A percentile compares a stretch with the other conserved stretches of the same genome.
Conservation (phyloP, 2,329 filamentous ascomycete species). For the Venturia effusa region DNA sequence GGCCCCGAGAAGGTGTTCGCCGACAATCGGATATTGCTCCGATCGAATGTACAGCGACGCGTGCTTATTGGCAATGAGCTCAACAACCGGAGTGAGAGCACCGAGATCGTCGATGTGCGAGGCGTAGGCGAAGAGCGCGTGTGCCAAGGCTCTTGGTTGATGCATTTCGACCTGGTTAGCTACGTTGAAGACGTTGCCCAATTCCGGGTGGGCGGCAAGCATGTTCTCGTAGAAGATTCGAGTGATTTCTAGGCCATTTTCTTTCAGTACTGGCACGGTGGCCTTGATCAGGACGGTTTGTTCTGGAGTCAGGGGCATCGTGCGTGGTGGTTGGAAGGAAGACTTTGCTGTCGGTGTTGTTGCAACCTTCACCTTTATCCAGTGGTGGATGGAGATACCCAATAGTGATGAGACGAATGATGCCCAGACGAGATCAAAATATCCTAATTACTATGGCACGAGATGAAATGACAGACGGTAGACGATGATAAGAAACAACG, state of each 20-base stretch:
- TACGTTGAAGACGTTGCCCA: constrained; percentile 62
- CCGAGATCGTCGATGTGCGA: constrained; percentile 59
- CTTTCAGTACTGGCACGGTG: constrained; percentile 57
- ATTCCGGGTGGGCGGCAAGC: constrained; percentile 51
- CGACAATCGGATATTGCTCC: constrained; percentile 61
- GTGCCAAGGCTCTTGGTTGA: constrained; percentile 60
- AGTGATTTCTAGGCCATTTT: constrained; percentile 59
- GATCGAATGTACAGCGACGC: constrained; percentile 57
- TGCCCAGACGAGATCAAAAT: neutral
- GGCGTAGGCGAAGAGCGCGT: constrained; percentile 59
- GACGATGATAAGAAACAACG: neutral
- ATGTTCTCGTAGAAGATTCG: constrained; percentile 63
- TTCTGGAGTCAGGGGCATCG: constrained; percentile 42
- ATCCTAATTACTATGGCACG: neutral
- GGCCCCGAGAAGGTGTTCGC: constrained; percentile 55
- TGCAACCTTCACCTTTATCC: neutral
- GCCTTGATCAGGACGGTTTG: constrained; percentile 57
- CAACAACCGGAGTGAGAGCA: constrained; percentile 44
- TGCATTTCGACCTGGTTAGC: constrained; percentile 57
- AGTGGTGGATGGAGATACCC: neutral
- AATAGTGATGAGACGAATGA: neutral
- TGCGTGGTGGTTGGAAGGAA: neutral
- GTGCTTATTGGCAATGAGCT: constrained; percentile 69
- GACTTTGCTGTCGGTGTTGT: neutral
- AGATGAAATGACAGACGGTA: neutral